Percentiles rank a stretch among this genome's conserved stretches.
Conservation (phyloP, 2,329 filamentous ascomycete genomes). For the Nigrograna mackinnonii region DNA sequence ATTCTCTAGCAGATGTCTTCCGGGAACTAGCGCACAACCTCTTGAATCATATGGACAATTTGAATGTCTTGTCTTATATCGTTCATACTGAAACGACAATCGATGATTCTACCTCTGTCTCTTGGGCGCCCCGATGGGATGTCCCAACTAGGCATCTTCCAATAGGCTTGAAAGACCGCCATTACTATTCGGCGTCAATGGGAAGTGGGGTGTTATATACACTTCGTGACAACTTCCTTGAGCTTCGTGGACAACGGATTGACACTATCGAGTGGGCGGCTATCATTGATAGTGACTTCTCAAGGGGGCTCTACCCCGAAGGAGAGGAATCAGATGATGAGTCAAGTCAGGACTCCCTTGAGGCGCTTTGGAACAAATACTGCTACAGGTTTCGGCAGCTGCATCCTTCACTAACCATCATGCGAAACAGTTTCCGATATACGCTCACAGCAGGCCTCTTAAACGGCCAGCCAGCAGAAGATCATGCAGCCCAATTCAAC, state of each 20-base stretch:
- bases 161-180: background rate
- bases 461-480: background rate
- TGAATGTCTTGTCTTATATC: background rate
- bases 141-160: no score
- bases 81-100: background rate
- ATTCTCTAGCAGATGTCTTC: background rate
- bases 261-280: background rate
- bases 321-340: background rate
- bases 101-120: background rate
- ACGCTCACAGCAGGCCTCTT: background rate
- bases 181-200: background rate
- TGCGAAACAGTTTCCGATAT: background rate
- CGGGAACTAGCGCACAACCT: background rate
- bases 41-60: background rate
- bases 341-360: background rate
- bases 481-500: background rate
- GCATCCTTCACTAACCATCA: background rate
- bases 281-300: no score
- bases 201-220: background rate
- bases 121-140: background rate
- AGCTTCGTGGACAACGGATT: background rate
- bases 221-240: background rate
- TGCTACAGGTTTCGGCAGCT: background rate
- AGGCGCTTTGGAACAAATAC: background rate
- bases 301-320: no score